Conservation (phyloP, 176 grass and related monocot genomes). For the Carex littledalei region DNA sequence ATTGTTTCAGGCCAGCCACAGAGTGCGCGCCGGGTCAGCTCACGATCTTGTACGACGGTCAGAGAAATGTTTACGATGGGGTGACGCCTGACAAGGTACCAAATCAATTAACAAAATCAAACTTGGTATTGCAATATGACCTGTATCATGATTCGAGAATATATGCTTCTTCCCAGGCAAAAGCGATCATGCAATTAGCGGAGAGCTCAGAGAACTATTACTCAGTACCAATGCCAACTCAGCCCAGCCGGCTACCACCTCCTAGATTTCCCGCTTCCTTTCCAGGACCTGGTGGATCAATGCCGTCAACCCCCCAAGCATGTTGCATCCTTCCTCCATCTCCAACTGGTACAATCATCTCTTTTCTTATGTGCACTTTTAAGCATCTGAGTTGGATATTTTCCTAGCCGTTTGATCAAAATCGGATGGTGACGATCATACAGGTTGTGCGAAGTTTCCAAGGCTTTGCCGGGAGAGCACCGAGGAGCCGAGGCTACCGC, state of each 20-base stretch:
- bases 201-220: constrained; percentile 15
- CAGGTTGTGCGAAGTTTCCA: constrained; percentile 1
- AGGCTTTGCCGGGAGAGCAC: neutral
- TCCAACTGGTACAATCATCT: constrained; percentile 14
- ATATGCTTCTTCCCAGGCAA: constrained; percentile 22
- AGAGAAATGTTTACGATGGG: constrained; percentile 27
- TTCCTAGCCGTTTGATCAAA: neutral
- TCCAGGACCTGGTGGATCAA: neutral
- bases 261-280: constrained; percentile 16
- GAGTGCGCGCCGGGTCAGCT: constrained; percentile 18
- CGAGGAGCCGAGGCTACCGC: constrained; percentile 18
- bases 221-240: neutral
- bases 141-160: neutral
- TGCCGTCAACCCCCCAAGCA: neutral
- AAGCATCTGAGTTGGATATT: neutral
- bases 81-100: constrained; percentile 31
- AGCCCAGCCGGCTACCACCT: neutral
- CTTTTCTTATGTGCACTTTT: neutral
- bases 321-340: constrained; percentile 6
- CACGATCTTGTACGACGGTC: constrained; percentile 39
- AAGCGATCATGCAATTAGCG: constrained; percentile 33
- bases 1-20: constrained; percentile 12
- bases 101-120: neutral
- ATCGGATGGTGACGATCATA: neutral
- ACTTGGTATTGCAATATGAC: neutral